A percentile compares a stretch with the other conserved stretches of the same genome.
Evolutionary conservation across 2,329 filamentous ascomycete species (phyloP).

Genomic region (Aureobasidium sp.): DNA sequence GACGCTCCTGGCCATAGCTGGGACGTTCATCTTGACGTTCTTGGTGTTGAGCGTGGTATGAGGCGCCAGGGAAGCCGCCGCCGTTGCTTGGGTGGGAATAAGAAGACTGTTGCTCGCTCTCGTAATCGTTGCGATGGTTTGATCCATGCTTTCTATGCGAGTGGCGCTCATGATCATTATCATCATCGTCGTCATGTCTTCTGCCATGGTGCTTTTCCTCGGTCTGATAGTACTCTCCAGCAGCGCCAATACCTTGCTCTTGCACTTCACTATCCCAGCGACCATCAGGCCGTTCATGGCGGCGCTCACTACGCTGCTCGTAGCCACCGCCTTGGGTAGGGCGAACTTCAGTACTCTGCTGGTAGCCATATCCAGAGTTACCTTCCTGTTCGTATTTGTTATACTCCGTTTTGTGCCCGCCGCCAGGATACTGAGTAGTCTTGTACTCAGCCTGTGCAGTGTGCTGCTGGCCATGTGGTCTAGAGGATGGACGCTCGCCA

Average conservation of each 20-base stretch:
- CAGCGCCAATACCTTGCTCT: conserved; percentile 17
- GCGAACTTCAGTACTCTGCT: conserved; percentile 49
- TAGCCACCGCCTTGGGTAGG: conserved; percentile 46
- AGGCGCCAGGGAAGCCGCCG: conserved; percentile 22
- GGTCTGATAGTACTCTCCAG: conserved; percentile 20
- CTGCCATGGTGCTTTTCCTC: conserved; percentile 20
- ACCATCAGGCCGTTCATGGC: conserved; percentile 35
- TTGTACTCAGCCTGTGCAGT: conserved; percentile 54
- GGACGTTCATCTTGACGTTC: conserved; percentile 10
- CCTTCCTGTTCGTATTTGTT: conserved; percentile 48
- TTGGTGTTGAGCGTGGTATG: conserved; percentile 16
- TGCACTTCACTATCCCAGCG: conserved; percentile 33
- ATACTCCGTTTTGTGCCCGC: conserved; percentile 52
- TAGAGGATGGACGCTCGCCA: conserved; percentile 35
- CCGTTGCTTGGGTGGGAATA: not conserved
- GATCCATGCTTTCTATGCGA: conserved; percentile 21
- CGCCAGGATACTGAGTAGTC: conserved; percentile 49
- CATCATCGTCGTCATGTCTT: conserved; percentile 23
- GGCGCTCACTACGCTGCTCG: conserved; percentile 49
- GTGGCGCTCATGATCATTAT: conserved; percentile 24
- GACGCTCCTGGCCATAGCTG: conserved; percentile 15
- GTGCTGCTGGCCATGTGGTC: conserved; percentile 30
- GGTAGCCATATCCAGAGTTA: conserved; percentile 44
- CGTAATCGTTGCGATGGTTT: conserved; percentile 29
- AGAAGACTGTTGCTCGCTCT: conserved; percentile 23